Conservation (phyloP, 257 asterid species). For the Catharanthus roseus region DNA sequence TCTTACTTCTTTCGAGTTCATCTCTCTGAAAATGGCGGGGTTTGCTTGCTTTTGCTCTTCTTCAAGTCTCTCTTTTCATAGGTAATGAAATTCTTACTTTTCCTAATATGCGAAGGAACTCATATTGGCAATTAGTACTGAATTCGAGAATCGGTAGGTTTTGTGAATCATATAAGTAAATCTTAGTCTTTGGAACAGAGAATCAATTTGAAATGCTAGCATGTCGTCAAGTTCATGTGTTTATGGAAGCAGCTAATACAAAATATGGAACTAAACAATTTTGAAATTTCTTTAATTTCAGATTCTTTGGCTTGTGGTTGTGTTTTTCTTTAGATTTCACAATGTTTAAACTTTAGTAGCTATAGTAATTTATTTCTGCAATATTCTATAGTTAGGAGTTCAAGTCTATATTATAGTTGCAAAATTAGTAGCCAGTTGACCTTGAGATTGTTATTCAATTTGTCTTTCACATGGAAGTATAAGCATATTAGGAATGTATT, state of each 20-base stretch:
- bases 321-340: neutral
- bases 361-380: neutral
- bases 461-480: slow-evolving; percentile 10
- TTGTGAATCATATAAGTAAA: neutral
- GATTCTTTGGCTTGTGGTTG: neutral
- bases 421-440: neutral
- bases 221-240: neutral
- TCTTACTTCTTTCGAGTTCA: neutral
- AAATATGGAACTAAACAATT: neutral
- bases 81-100: slow-evolving; percentile 26
- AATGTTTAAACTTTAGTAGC: neutral
- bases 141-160: neutral
- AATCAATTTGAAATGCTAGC: too few relatives aligned
- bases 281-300: neutral
- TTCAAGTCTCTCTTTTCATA: slow-evolving; percentile 49
- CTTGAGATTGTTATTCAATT: neutral
- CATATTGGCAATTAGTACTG: too few relatives aligned
- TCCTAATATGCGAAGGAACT: neutral
- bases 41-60: slow-evolving; percentile 46
- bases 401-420: neutral
- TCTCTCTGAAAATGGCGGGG: slow-evolving; percentile 50
- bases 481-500: slow-evolving; percentile 27
- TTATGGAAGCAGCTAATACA: neutral
- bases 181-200: neutral
- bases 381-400: neutral